These are phyloP conservation scores for Pseudopithomyces chartarum DNA, from an alignment of 2,329 filamentous ascomycete genomes.

Conservation along the genomic window DNA sequence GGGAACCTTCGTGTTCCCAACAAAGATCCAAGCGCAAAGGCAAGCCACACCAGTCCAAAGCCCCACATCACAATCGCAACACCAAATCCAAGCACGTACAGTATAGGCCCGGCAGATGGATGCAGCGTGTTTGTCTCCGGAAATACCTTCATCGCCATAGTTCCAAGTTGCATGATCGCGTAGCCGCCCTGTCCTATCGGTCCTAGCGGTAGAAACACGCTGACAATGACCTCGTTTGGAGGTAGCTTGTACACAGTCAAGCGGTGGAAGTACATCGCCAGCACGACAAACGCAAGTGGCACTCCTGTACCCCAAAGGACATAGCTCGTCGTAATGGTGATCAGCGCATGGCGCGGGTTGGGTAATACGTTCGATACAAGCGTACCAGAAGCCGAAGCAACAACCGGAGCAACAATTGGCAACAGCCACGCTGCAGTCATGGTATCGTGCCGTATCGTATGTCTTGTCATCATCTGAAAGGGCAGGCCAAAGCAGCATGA, in stretches of 20 bases:
- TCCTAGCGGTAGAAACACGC: conserved; percentile 66
- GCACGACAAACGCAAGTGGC: conserved; percentile 61
- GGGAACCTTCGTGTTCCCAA: conserved; percentile 44
- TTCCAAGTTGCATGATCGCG: conserved; percentile 48
- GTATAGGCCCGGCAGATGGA: conserved; percentile 51
- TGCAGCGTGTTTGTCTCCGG: conserved; percentile 38
- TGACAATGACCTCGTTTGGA: conserved; percentile 67
- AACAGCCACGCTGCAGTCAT: background rate
- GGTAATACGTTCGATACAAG: conserved; percentile 63
- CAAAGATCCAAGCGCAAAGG: conserved; percentile 17
- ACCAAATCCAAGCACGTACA: conserved; percentile 61
- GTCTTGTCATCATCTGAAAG: conserved; percentile 24
- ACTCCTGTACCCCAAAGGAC: conserved; percentile 68
- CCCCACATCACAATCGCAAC: conserved; percentile 58
- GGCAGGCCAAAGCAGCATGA: conserved; percentile 5
- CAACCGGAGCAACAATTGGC: conserved; percentile 24
- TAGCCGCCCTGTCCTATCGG: conserved; percentile 54
- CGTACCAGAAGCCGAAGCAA: conserved; percentile 66
- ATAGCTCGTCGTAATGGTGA: conserved; percentile 66
- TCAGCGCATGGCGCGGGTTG: conserved; percentile 57
- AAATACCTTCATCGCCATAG: conserved; percentile 47
- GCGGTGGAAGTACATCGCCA: conserved; percentile 70
- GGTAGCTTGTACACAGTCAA: conserved; percentile 67
- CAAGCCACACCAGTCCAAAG: conserved; percentile 57
- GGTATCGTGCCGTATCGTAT: background rate